These are phyloP conservation scores for Nitzschia sp. DNA, from an alignment of 108 stramenopile species.

Conservation along the genomic window DNA sequence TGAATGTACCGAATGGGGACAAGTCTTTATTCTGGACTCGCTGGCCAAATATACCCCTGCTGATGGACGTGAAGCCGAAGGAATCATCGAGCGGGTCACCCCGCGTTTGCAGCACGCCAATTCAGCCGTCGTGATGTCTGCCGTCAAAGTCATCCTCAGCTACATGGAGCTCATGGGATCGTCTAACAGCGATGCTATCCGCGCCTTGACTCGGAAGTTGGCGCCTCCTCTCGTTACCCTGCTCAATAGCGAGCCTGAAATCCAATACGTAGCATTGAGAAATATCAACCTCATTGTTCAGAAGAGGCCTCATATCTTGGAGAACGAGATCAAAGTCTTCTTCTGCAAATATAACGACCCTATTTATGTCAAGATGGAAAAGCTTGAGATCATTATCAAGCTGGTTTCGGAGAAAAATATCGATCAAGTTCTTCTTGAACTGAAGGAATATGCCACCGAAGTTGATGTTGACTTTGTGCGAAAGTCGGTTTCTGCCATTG, in stretches of 20 bases:
- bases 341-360: constrained; percentile 99
- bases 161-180: constrained; percentile 94
- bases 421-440: constrained; percentile 96
- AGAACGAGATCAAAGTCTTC: constrained; percentile 99
- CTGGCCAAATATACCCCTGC: constrained; percentile 95
- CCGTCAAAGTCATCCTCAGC: constrained; percentile 96
- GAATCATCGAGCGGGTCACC: constrained; percentile 98
- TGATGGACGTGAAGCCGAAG: constrained; percentile 94
- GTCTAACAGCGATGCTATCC: constrained; percentile 77
- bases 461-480: constrained; percentile 99
- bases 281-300: constrained; percentile 99
- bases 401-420: constrained; percentile 95
- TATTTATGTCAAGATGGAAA: constrained; percentile 99
- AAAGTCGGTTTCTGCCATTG: constrained; percentile 97
- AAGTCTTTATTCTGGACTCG: constrained; percentile 98
- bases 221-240: constrained; percentile 99
- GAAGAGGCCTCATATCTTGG: constrained; percentile 92
- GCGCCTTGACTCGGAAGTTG: constrained; percentile 89
- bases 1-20: constrained; percentile 99
- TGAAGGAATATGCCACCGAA: constrained; percentile 99
- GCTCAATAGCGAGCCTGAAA: constrained; percentile 96
- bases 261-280: constrained; percentile 98
- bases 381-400: constrained; percentile 99
- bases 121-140: constrained; percentile 98
- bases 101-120: constrained; percentile 99